These are phyloP conservation scores for Linum lewisii DNA, from an alignment of 345 rosid genomes.

Conservation along the genomic window DNA sequence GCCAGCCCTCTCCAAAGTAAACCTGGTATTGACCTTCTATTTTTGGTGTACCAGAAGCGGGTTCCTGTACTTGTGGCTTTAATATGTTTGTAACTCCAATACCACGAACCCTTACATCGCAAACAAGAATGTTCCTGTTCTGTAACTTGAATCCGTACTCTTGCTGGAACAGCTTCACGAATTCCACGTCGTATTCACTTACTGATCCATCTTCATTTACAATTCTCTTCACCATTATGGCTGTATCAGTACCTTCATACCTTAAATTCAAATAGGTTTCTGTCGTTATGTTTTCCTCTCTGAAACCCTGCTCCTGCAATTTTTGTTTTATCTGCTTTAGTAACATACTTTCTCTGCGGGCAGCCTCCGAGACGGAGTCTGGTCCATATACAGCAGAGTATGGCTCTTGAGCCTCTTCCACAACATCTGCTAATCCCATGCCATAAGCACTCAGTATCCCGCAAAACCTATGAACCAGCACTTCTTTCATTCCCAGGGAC, in stretches of 20 bases:
- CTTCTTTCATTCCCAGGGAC: slow-evolving; percentile 88
- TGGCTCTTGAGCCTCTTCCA: slow-evolving; percentile 95
- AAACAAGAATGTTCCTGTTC: slow-evolving; percentile 57
- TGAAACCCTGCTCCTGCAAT: slow-evolving; percentile 73
- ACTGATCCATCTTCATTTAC: slow-evolving; percentile 33
- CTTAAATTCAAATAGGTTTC: slow-evolving; percentile 80
- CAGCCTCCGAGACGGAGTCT: slow-evolving; percentile 54
- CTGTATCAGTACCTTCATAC: slow-evolving; percentile 94
- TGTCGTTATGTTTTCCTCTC: slow-evolving; percentile 47
- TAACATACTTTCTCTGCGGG: slow-evolving; percentile 48
- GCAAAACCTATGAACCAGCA: slow-evolving; percentile 76
- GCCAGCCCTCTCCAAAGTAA: slow-evolving; percentile 73
- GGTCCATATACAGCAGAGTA: slow-evolving; percentile 74
- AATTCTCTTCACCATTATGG: slow-evolving; percentile 79
- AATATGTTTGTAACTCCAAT: slow-evolving; percentile 79
- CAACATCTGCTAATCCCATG: slow-evolving; percentile 96
- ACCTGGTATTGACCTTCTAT: slow-evolving; percentile 54
- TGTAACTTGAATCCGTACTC: slow-evolving; percentile 92
- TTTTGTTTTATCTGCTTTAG: slow-evolving; percentile 49
- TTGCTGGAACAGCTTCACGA: slow-evolving; percentile 67
- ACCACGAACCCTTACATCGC: slow-evolving; percentile 92
- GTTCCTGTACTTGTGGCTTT: slow-evolving; percentile 54
- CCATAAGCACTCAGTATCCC: slow-evolving; percentile 96
- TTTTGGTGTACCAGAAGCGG: slow-evolving; percentile 39
- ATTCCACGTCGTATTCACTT: slow-evolving; percentile 61